phyloP scores from a whole-genome alignment of 2,329 filamentous ascomycete genomes.

The Akanthomyces uredinophilus region DNA sequence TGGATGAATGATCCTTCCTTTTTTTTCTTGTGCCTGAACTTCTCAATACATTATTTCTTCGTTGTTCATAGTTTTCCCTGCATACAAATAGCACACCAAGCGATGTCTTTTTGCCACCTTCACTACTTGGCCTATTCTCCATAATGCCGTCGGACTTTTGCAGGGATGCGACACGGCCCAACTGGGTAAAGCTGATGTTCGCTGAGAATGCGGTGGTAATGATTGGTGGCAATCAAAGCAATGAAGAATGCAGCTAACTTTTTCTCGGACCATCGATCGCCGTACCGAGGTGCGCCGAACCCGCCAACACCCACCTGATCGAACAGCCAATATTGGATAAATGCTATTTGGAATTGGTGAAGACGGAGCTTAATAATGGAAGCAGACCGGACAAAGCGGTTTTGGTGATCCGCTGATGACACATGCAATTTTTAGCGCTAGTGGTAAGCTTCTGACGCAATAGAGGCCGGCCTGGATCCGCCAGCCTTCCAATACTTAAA shows the following conservation, averaged over 20 bases:
- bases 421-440: slow-evolving; percentile 3
- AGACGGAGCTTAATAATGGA: background rate
- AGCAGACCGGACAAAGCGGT: background rate
- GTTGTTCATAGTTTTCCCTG: too few relatives aligned
- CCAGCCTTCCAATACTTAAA: background rate
- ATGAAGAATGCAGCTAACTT: background rate
- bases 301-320: too few relatives aligned
- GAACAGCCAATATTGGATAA: too few relatives aligned
- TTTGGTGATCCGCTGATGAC: slow-evolving; percentile 4
- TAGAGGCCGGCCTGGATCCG: background rate
- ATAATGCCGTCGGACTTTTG: too few relatives aligned
- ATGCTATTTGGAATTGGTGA: slow-evolving; percentile 6
- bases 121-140: too few relatives aligned
- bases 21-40: too few relatives aligned
- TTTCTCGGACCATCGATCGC: background rate
- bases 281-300: background rate
- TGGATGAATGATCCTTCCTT: too few relatives aligned
- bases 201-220: background rate
- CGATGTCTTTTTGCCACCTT: too few relatives aligned
- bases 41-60: too few relatives aligned
- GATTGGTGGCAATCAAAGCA: background rate
- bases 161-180: too few relatives aligned
- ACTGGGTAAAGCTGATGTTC: too few relatives aligned
- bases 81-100: too few relatives aligned
- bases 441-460: background rate